These are phyloP conservation scores for Penicillium paradoxum DNA, from an alignment of 495 filamentous ascomycete species.

Conservation along the genomic window DNA sequence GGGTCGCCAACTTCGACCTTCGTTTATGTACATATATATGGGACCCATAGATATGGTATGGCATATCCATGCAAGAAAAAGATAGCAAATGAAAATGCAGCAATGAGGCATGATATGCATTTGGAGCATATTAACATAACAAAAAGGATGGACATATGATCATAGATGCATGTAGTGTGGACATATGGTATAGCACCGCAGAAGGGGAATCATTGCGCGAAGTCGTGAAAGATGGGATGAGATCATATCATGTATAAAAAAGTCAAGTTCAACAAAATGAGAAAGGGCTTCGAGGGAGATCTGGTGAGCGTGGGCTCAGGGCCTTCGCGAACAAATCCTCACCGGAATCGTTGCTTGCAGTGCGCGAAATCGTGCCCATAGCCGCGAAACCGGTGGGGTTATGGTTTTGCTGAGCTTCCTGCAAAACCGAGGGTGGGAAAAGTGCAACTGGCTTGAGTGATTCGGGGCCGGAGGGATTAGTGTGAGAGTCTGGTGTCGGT, in stretches of 20 bases:
- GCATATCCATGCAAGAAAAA: conserved; percentile 2
- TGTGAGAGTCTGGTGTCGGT: conserved; percentile 14
- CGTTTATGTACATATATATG: conserved; percentile 24
- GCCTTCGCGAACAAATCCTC: conserved; percentile 78
- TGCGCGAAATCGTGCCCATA: conserved; percentile 25
- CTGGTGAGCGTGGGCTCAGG: conserved; percentile 73
- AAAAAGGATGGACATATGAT: neutral
- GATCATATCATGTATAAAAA: conserved; percentile 1
- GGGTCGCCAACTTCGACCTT: neutral
- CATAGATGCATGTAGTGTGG: conserved; percentile 7
- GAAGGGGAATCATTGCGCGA: conserved; percentile 30
- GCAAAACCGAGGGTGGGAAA: conserved; percentile 39
- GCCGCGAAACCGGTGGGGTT: conserved; percentile 32
- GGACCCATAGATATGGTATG: conserved; percentile 10
- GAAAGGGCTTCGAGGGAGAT: conserved; percentile 72
- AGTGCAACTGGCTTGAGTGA: conserved; percentile 29
- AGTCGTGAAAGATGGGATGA: conserved; percentile 10
- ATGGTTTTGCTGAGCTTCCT: conserved; percentile 36
- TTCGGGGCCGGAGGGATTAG: conserved; percentile 10
- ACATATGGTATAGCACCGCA: conserved; percentile 21
- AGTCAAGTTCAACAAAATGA: conserved; percentile 35
- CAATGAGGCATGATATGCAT: conserved; percentile 17
- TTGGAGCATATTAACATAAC: conserved; percentile 1
- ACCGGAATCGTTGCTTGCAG: conserved; percentile 46
- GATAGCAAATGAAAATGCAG: conserved; percentile 7